Conservation (phyloP, 805 yeast species). For the Jamesozyma piceae region DNA sequence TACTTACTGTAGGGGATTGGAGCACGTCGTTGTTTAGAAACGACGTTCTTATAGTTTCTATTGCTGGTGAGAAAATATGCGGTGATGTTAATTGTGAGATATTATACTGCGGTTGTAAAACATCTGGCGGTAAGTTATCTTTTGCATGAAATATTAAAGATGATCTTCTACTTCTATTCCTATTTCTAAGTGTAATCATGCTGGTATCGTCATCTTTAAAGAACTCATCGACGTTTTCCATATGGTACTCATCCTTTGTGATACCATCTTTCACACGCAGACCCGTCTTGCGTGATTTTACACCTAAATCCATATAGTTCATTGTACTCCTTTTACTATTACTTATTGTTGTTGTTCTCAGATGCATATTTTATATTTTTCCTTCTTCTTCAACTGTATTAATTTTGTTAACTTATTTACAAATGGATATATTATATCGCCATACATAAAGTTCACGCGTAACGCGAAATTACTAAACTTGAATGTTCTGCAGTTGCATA, state of each 20-base stretch:
- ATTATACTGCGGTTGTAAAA: not conserved
- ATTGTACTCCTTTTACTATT: slow-evolving; percentile 10
- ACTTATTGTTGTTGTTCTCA: not conserved
- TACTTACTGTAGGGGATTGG: not conserved
- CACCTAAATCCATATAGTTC: slow-evolving; percentile 44
- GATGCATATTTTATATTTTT: not conserved
- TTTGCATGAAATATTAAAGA: slow-evolving; percentile 10
- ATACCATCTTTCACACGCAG: slow-evolving; percentile 10
- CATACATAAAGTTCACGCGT: not conserved
- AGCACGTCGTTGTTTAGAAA: not conserved
- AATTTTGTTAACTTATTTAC: not conserved
- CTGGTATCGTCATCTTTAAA: slow-evolving; percentile 43
- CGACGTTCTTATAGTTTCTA: not conserved
- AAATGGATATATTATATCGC: not conserved
- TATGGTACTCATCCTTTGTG: slow-evolving; percentile 13
- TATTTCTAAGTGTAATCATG: slow-evolving; percentile 7
- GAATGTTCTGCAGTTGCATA: not conserved
- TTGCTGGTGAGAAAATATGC: slow-evolving; percentile 9
- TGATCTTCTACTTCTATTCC: slow-evolving; percentile 18
- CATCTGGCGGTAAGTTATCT: not conserved
- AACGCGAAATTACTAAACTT: not conserved
- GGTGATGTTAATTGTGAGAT: slow-evolving; percentile 6
- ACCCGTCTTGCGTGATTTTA: slow-evolving; percentile 61
- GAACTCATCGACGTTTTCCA: slow-evolving; percentile 46
- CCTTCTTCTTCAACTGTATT: not conserved